phyloP scores from a whole-genome alignment of 495 filamentous ascomycete genomes.

The Neurospora cerealis region DNA sequence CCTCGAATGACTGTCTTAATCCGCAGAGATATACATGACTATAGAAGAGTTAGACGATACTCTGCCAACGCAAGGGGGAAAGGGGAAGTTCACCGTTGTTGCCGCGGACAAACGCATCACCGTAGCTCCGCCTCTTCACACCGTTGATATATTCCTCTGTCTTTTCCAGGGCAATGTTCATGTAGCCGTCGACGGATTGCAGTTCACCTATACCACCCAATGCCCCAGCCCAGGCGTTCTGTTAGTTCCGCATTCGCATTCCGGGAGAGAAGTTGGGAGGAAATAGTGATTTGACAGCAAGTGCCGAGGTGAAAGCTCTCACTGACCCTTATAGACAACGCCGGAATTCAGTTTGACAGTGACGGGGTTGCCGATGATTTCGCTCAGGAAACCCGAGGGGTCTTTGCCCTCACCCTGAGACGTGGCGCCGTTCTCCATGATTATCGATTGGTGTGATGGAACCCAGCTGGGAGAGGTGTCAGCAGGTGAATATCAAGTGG shows the following conservation, averaged over 20 bases:
- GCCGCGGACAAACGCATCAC: conserved; percentile 91
- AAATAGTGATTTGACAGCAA: background rate
- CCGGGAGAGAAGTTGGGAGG: background rate
- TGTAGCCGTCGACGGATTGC: conserved; percentile 98
- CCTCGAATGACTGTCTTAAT: conserved; percentile 23
- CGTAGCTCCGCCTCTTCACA: conserved; percentile 67
- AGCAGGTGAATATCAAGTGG: background rate
- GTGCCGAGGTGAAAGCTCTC: background rate
- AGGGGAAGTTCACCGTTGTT: conserved; percentile 65
- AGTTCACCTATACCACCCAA: conserved; percentile 54
- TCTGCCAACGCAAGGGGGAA: background rate
- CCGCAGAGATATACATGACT: conserved; percentile 74
- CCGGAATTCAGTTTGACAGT: conserved; percentile 95
- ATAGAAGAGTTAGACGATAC: background rate
- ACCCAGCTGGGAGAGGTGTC: background rate
- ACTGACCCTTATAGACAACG: conserved; percentile 84
- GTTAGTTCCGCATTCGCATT: conserved; percentile 1
- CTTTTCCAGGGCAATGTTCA: conserved; percentile 97
- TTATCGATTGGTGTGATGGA: conserved; percentile 1
- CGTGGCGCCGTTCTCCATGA: conserved; percentile 66
- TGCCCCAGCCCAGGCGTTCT: background rate
- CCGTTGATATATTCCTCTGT: conserved; percentile 87
- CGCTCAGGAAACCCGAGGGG: conserved; percentile 78
- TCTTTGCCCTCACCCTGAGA: conserved; percentile 63
- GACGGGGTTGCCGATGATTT: conserved; percentile 86